These are phyloP conservation scores for Lactuca saligna DNA, from an alignment of 129 eudicot species.

Conservation along the genomic window DNA sequence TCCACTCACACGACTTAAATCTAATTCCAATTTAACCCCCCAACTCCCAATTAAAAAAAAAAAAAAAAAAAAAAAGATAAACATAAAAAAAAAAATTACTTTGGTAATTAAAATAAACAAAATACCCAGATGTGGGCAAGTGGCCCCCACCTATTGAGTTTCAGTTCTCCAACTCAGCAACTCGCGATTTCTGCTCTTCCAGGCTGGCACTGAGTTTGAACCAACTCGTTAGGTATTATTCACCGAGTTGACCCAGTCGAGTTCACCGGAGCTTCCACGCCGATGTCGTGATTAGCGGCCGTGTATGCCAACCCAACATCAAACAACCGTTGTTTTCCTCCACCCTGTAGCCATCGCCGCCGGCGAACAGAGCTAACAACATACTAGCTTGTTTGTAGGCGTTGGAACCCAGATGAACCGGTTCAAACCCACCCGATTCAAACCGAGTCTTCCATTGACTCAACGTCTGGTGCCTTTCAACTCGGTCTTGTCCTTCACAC, in stretches of 20 bases:
- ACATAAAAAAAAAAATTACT: conserved; percentile 17
- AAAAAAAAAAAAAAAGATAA: not conserved
- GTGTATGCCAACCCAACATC: conserved; percentile 88
- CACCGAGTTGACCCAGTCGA: conserved; percentile 30
- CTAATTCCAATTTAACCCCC: conserved; percentile 20
- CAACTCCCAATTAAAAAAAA: conserved; percentile 7
- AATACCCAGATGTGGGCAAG: conserved; percentile 19
- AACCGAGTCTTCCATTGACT: conserved; percentile 56
- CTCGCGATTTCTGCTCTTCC: conserved; percentile 7
- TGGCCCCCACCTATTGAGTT: conserved; percentile 25
- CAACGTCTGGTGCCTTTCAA: conserved; percentile 64
- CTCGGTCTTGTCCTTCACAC: conserved; percentile 69
- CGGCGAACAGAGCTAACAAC: conserved; percentile 69
- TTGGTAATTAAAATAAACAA: conserved; percentile 11
- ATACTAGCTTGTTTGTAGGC: conserved; percentile 79
- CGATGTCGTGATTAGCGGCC: conserved; percentile 77
- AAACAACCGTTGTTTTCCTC: conserved; percentile 74
- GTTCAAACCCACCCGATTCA: conserved; percentile 47
- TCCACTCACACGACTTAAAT: conserved; percentile 17
- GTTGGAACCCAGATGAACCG: conserved; percentile 75
- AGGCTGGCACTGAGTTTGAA: conserved; percentile 24
- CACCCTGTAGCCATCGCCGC: conserved; percentile 83
- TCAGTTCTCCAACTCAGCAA: conserved; percentile 32
- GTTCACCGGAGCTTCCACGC: conserved; percentile 62
- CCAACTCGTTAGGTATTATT: conserved; percentile 12